These are phyloP conservation scores for Suillus weaverae DNA, from an alignment of 768 basidiomycete genomes.

Conservation along the genomic window DNA sequence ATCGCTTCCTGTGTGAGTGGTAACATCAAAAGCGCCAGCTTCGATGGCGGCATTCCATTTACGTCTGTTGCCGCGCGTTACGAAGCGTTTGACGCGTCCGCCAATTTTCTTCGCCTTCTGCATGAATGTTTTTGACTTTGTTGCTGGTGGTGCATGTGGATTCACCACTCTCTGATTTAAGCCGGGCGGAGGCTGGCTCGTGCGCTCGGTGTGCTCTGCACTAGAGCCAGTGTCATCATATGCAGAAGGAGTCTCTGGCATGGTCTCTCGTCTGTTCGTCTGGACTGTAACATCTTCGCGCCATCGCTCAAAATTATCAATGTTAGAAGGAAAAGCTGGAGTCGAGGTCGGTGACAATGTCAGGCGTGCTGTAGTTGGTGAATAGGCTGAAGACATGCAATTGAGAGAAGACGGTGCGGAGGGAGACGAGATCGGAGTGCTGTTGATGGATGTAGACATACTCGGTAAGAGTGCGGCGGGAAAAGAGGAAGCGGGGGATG, in stretches of 20 bases:
- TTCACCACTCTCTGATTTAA: not conserved
- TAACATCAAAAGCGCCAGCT: conserved; percentile 18
- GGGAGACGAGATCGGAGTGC: conserved; percentile 20
- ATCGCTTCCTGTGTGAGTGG: conserved; percentile 29
- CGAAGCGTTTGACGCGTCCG: conserved; percentile 29
- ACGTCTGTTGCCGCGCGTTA: conserved; percentile 15
- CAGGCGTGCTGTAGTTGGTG: conserved; percentile 14
- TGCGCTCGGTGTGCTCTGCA: not conserved
- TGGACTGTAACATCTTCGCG: conserved; percentile 20
- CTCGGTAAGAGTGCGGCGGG: conserved; percentile 17
- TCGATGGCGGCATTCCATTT: conserved; percentile 22
- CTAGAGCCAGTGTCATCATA: conserved; percentile 1
- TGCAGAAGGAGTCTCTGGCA: not conserved
- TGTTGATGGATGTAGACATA: conserved; percentile 15
- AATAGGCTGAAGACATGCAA: conserved; percentile 1
- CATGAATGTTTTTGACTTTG: conserved; percentile 21
- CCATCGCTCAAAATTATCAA: conserved; percentile 31
- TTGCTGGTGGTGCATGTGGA: not conserved
- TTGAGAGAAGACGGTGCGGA: conserved; percentile 13
- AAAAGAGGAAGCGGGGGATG: conserved; percentile 21
- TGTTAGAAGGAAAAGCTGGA: conserved; percentile 31
- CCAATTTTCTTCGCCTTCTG: conserved; percentile 29
- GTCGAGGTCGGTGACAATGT: conserved; percentile 29
- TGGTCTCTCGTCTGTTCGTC: not conserved
- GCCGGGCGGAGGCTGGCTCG: not conserved